Evolutionary conservation across 2,329 filamentous ascomycete species (phyloP).

Genomic region (Diaporthe citrichinensis): DNA sequence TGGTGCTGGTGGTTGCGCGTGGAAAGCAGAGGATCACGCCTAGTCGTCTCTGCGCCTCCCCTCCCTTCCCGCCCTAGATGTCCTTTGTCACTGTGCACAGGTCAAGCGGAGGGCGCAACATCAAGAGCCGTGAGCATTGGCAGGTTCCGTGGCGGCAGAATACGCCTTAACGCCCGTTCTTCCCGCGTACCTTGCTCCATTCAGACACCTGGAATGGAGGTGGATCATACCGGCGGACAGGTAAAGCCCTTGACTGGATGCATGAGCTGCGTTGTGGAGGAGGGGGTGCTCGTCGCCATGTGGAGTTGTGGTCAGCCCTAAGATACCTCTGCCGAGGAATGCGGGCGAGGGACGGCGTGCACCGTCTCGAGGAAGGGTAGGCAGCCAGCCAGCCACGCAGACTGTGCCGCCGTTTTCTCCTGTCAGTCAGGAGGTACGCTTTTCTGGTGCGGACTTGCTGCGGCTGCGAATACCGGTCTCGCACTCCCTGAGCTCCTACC

Average conservation of each 20-base stretch:
- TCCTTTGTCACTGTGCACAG: background rate
- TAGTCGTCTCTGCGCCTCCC: slow-evolving; percentile 17
- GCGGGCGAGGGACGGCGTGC: slow-evolving; percentile 15
- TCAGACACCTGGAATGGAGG: slow-evolving; percentile 6
- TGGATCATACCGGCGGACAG: slow-evolving; percentile 28
- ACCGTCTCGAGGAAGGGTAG: slow-evolving; percentile 23
- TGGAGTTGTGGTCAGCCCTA: slow-evolving; percentile 35
- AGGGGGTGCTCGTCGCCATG: slow-evolving; percentile 1
- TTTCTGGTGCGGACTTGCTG: background rate
- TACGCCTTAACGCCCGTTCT: background rate
- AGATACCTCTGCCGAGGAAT: slow-evolving; percentile 30
- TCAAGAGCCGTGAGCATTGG: background rate
- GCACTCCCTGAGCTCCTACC: slow-evolving; percentile 2
- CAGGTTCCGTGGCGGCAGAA: background rate
- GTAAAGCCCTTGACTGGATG: slow-evolving; percentile 36
- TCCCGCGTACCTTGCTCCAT: slow-evolving; percentile 8
- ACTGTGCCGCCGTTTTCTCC: background rate
- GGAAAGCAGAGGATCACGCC: slow-evolving; percentile 1
- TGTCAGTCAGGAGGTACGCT: background rate
- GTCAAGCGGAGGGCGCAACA: background rate
- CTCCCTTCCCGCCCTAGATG: background rate
- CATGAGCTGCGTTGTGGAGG: background rate
- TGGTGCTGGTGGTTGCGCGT: background rate
- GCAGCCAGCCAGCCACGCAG: slow-evolving; percentile 17
- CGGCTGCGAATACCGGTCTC: background rate